Percentiles rank a stretch among this genome's conserved stretches.
phyloP scores from a whole-genome alignment of 371 early-diverging fungal species.

The Mortierella sp. region DNA sequence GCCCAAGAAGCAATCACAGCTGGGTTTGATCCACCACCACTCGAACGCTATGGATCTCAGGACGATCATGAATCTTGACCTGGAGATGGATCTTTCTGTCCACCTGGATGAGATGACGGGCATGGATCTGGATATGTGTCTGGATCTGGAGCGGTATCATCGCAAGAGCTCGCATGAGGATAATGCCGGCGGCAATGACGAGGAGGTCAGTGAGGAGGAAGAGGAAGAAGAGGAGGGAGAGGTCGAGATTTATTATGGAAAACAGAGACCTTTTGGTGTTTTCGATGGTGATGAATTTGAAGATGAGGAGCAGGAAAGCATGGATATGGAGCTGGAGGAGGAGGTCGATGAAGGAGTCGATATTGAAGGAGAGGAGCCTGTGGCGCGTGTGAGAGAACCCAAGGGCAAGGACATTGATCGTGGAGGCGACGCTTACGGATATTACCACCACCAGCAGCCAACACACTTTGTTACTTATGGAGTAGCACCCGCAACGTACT shows the following conservation, averaged over 20 bases:
- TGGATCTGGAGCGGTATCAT: slow-evolving; percentile 41
- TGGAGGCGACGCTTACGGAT: slow-evolving; percentile 7
- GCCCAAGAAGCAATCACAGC: slow-evolving; percentile 46
- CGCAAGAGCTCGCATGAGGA: slow-evolving; percentile 19
- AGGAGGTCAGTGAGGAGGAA: not conserved
- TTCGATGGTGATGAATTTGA: not conserved
- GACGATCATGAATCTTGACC: slow-evolving; percentile 53
- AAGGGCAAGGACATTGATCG: slow-evolving; percentile 52
- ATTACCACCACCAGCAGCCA: not conserved
- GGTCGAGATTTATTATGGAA: not conserved
- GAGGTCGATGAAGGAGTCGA: not conserved
- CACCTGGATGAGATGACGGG: slow-evolving; percentile 23
- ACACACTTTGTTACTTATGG: slow-evolving; percentile 1
- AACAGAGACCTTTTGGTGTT: too few species aligned
- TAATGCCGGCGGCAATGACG: not conserved
- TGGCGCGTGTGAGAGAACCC: slow-evolving; percentile 17
- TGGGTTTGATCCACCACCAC: slow-evolving; percentile 39
- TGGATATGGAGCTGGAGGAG: slow-evolving; percentile 8
- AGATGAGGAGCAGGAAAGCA: not conserved
- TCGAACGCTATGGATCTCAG: slow-evolving; percentile 43
- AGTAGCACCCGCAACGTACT: not conserved
- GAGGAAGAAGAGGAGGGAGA: not conserved
- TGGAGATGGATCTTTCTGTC: slow-evolving; percentile 43
- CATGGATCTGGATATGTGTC: slow-evolving; percentile 45
- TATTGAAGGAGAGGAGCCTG: not conserved